Percentiles rank a stretch among this genome's conserved stretches.
phyloP scores from a whole-genome alignment of 2,329 filamentous ascomycete species.

The Aspergillus fumigatiaffinis region DNA sequence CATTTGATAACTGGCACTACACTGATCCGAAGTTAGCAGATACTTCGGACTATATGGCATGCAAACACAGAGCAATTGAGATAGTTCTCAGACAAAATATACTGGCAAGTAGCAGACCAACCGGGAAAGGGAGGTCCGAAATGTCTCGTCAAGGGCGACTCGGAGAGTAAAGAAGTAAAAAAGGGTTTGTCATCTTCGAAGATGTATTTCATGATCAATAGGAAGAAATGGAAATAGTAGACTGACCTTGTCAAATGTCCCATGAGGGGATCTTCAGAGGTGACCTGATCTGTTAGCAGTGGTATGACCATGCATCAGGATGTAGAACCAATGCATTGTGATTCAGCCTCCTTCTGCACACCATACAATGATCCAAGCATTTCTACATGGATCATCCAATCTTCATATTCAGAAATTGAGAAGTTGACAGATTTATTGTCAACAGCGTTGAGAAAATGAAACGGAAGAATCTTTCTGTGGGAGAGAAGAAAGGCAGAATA shows the following conservation, averaged over 20 bases:
- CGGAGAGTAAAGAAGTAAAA: slow-evolving; percentile 62
- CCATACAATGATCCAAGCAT: neutral
- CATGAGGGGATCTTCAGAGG: neutral
- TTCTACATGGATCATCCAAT: neutral
- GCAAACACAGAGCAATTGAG: neutral
- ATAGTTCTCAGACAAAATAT: slow-evolving; percentile 59
- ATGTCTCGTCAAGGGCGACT: slow-evolving; percentile 65
- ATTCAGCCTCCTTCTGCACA: neutral
- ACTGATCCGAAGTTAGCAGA: neutral
- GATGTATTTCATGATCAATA: slow-evolving; percentile 4
- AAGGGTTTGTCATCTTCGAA: slow-evolving; percentile 57
- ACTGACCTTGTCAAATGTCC: slow-evolving; percentile 21
- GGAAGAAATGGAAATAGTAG: slow-evolving; percentile 1
- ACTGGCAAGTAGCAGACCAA: slow-evolving; percentile 70
- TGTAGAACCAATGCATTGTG: neutral
- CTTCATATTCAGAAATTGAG: neutral
- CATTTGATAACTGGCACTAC: neutral
- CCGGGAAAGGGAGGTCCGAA: slow-evolving; percentile 59
- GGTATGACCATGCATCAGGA: slow-evolving; percentile 3
- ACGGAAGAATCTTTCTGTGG: slow-evolving; percentile 8
- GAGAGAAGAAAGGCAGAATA: slow-evolving; percentile 7
- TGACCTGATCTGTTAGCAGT: slow-evolving; percentile 18
- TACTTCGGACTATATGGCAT: neutral
- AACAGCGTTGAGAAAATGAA: slow-evolving; percentile 11
- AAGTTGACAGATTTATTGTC: neutral